Conservation (phyloP, 495 filamentous ascomycete genomes). For the Xylaria venustula region DNA sequence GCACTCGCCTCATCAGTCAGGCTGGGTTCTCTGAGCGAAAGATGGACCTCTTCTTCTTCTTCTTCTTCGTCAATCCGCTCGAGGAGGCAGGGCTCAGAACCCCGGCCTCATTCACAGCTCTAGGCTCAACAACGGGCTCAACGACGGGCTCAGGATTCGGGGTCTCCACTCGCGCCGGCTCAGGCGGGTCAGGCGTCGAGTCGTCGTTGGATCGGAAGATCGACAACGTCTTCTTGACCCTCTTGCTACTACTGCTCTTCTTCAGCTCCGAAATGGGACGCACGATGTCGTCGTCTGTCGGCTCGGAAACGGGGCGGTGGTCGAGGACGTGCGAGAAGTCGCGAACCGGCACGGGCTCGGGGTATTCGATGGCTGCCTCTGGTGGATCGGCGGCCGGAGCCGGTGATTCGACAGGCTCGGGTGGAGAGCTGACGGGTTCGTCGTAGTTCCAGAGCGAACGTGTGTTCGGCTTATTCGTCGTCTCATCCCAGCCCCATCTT, state of each 20-base stretch:
- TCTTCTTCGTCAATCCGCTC: background rate
- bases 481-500: background rate
- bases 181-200: no score
- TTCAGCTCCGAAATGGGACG: background rate
- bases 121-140: background rate
- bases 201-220: background rate
- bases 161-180: background rate
- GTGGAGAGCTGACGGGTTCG: background rate
- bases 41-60: conserved; percentile 1
- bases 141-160: background rate
- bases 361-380: background rate
- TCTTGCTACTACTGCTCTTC: background rate
- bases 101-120: background rate
- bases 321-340: background rate
- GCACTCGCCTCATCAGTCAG: no score
- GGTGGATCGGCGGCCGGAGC: background rate
- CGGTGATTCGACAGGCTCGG: background rate
- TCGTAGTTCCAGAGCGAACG: background rate
- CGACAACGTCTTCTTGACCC: background rate
- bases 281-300: no score
- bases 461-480: background rate
- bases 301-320: no score
- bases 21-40: background rate
- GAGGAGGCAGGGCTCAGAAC: background rate
- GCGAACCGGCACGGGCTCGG: background rate